These are phyloP conservation scores for Neonectria coccinea DNA, from an alignment of 2,329 filamentous ascomycete species.

Conservation along the genomic window DNA sequence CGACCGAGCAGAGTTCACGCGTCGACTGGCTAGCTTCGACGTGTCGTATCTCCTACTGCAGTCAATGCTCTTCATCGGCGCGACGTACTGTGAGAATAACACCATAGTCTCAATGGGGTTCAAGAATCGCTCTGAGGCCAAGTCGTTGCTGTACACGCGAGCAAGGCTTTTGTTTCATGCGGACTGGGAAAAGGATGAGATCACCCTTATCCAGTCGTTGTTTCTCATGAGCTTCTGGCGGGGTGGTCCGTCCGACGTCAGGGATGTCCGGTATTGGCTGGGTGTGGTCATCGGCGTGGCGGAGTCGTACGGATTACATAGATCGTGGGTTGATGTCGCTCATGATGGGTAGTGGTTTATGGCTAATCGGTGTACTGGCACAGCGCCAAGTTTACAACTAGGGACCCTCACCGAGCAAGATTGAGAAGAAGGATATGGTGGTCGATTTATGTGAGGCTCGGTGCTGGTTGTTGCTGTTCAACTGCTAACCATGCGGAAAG, in stretches of 20 bases:
- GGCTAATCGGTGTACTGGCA: neutral
- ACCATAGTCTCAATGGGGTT: constrained; percentile 60
- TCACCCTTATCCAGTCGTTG: constrained; percentile 62
- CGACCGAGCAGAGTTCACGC: constrained; percentile 58
- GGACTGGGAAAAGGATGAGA: constrained; percentile 63
- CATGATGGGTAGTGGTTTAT: no score
- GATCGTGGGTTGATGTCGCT: constrained; percentile 45
- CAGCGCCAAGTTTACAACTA: constrained; percentile 46
- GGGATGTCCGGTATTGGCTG: constrained; percentile 63
- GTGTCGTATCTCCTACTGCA: constrained; percentile 64
- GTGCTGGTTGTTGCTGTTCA: neutral
- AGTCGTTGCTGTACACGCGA: constrained; percentile 61
- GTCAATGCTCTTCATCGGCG: constrained; percentile 66
- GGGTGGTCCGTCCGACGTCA: constrained; percentile 60
- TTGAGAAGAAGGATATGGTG: constrained; percentile 65
- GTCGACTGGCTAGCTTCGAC: constrained; percentile 52
- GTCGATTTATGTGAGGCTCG: constrained; percentile 61
- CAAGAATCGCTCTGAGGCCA: constrained; percentile 60
- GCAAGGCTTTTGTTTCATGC: constrained; percentile 65
- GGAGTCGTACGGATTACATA: constrained; percentile 61
- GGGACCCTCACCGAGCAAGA: constrained; percentile 43
- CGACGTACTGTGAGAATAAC: constrained; percentile 63
- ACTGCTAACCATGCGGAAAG: constrained; percentile 34
- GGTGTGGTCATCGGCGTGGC: constrained; percentile 63
- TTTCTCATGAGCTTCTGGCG: constrained; percentile 69